phyloP scores from a whole-genome alignment of 2,329 filamentous ascomycete species.

The Trichoderma polysporum region DNA sequence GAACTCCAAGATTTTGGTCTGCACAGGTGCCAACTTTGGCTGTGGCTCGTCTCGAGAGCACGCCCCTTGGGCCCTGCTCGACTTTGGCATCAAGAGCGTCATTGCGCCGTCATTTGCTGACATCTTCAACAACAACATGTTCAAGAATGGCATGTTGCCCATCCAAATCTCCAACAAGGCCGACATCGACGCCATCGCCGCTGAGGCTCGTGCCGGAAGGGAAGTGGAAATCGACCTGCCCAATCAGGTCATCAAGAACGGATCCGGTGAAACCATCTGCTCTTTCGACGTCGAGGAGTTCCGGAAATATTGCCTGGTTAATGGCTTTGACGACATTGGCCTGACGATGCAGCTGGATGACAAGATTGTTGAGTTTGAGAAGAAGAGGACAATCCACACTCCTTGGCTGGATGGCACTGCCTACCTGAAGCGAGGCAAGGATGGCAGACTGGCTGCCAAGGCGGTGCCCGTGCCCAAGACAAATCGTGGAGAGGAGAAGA shows the following conservation, averaged over 20 bases:
- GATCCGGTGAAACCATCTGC: slow-evolving; percentile 70
- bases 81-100: slow-evolving; percentile 93
- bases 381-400: slow-evolving; percentile 70
- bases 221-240: slow-evolving; percentile 90
- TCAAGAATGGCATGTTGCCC: slow-evolving; percentile 99
- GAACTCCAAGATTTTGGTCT: slow-evolving; percentile 81
- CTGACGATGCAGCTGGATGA: slow-evolving; percentile 89
- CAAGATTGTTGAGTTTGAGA: slow-evolving; percentile 83
- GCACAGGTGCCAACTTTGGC: slow-evolving; percentile 91
- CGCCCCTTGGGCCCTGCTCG: slow-evolving; percentile 93
- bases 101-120: slow-evolving; percentile 75
- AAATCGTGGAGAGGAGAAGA: slow-evolving; percentile 80
- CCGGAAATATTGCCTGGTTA: slow-evolving; percentile 88
- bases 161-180: slow-evolving; percentile 69
- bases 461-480: slow-evolving; percentile 77
- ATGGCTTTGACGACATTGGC: slow-evolving; percentile 94
- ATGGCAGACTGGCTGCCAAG: slow-evolving; percentile 57
- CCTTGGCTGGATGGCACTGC: slow-evolving; percentile 89
- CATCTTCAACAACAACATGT: slow-evolving; percentile 99
- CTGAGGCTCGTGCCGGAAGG: slow-evolving; percentile 72
- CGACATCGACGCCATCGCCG: slow-evolving; percentile 68
- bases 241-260: slow-evolving; percentile 78
- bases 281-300: slow-evolving; percentile 89
- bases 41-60: slow-evolving; percentile 92
- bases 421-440: slow-evolving; percentile 66